These are phyloP conservation scores for Pisolithus tinctorius DNA, from an alignment of 768 basidiomycete species.

Conservation along the genomic window DNA sequence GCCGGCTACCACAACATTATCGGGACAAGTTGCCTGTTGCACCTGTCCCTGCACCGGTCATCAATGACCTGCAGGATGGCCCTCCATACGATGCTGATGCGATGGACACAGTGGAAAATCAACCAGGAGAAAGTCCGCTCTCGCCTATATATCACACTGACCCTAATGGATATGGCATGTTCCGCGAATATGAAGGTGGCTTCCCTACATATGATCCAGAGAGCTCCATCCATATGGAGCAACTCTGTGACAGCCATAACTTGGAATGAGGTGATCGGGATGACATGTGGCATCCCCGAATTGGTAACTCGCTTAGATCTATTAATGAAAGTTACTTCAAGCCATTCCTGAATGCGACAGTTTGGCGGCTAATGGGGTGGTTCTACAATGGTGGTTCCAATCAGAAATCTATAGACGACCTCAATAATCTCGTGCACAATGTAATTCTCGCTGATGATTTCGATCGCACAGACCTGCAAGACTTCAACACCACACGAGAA, in stretches of 20 bases:
- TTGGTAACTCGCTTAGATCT: no score
- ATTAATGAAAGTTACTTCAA: background rate
- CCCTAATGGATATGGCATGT: background rate
- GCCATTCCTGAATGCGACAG: background rate
- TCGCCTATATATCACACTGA: background rate
- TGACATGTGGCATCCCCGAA: background rate
- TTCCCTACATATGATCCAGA: background rate
- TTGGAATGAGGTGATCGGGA: no score
- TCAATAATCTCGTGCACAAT: slow-evolving; percentile 6
- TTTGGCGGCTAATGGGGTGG: slow-evolving; percentile 19
- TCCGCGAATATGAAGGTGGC: background rate
- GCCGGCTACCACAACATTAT: no score
- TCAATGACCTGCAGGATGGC: background rate
- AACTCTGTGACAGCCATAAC: background rate
- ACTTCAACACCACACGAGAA: background rate
- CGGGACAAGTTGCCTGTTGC: no score
- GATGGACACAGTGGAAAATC: background rate
- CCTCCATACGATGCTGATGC: no score
- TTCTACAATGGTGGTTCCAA: slow-evolving; percentile 12
- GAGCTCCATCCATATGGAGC: background rate
- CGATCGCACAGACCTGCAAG: slow-evolving; percentile 1
- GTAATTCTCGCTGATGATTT: slow-evolving; percentile 9
- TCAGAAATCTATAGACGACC: slow-evolving; percentile 1
- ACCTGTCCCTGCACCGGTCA: no score
- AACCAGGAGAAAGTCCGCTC: background rate